Conservation (phyloP, 331 rosid species). For the Ulmus americana region DNA sequence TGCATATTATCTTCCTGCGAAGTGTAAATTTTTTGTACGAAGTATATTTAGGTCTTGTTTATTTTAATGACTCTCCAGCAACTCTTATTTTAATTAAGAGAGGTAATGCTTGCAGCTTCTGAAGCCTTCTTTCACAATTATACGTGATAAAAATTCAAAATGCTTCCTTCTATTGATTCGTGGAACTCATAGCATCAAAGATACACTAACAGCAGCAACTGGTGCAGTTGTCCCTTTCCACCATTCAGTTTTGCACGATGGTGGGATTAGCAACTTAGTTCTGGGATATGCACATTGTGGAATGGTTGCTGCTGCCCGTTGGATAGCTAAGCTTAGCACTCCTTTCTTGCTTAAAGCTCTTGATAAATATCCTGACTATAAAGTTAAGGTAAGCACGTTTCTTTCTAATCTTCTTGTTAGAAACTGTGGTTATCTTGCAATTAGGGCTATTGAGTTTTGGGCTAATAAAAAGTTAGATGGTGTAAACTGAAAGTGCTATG, state of each 20-base stretch:
- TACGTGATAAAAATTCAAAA: constrained; percentile 60
- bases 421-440: no score
- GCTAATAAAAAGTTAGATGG: no score
- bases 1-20: background rate
- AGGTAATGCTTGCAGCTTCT: constrained; percentile 54
- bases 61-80: background rate
- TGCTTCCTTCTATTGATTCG: constrained; percentile 90
- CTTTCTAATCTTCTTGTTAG: background rate
- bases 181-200: constrained; percentile 97
- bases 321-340: constrained; percentile 92
- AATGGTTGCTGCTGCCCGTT: constrained; percentile 99
- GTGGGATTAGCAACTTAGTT: constrained; percentile 88
- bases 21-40: background rate
- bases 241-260: constrained; percentile 84
- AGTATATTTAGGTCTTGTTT: background rate
- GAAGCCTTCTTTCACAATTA: constrained; percentile 91
- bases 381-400: constrained; percentile 47
- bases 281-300: constrained; percentile 98
- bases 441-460: no score
- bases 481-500: no score
- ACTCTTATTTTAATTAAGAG: constrained; percentile 22
- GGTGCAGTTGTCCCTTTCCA: constrained; percentile 98
- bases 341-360: constrained; percentile 75
- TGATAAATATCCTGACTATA: constrained; percentile 68
- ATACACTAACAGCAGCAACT: constrained; percentile 91